Base-by-base conservation (phyloP, 768 basidiomycete species). In the Steccherinum ochraceum region DNA sequence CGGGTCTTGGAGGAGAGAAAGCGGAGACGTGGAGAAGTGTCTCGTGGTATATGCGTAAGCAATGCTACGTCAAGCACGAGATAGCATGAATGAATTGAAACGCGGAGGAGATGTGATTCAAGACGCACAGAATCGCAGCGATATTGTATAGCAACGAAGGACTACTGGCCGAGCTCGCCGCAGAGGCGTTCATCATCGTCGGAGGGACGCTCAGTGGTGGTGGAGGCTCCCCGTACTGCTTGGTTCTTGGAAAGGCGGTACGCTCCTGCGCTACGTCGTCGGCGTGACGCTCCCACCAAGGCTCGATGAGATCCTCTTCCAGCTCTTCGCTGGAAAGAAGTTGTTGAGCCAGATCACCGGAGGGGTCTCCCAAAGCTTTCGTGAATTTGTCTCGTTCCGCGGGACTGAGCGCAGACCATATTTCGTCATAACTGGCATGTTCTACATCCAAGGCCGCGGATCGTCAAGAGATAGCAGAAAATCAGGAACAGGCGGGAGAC, bases 11-110 rank as follows among this genome's bases (percentile, higher is more conserved):
- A 76, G 56, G 12, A 69, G 65, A 0, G 76, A 73, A 42, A 93
- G 67, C 0, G 84, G 78, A 0, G 83, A 84, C 16, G 72, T 64
- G 12, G 77, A 75, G 20, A 90, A 67, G 58, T 77, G 76, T 10
- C 88, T 84, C 39, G 81, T 81, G 13, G 70, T 68, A 57, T 82
- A 89, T 2, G 79, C 72, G 61, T 92, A 93, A 7, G 82, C 75
- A 46, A 90, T 67, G 48, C 89, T 90, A 50, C 7, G 40, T 35
- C 4, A 44, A 44, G 52, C 7, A 39, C 21, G 18, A 24, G 19
- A 10, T 21, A 45, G 24, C 51, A 40, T 27, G 40, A 41, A 44
- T 46, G 5, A 21, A 2, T 24, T 19, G 23, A 18, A 11, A 26
- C 25, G 10, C 27, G 45, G 16, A 11, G n/a, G 20, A n/a, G 51